A percentile compares a stretch with the other conserved stretches of the same genome.
phyloP scores from a whole-genome alignment of 75 land plant genomes.

The Selaginella tamariscina region DNA sequence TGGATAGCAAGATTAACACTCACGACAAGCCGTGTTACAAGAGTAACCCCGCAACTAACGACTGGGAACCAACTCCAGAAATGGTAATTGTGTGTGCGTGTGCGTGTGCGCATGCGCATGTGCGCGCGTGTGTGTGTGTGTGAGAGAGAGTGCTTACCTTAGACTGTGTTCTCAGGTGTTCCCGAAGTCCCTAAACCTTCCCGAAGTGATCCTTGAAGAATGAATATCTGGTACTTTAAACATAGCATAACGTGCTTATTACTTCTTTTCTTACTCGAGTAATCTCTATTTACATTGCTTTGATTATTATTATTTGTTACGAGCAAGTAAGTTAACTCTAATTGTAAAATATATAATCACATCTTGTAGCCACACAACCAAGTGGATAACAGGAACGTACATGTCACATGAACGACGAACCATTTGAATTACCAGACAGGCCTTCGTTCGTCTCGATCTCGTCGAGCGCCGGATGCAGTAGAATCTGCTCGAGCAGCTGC shows the following conservation, averaged over 20 bases:
- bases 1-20: neutral
- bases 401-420: neutral
- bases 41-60: neutral
- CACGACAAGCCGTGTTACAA: neutral
- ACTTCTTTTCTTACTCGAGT: neutral
- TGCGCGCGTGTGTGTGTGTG: too few species aligned
- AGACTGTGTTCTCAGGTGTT: neutral
- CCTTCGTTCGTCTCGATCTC: neutral
- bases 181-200: neutral
- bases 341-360: neutral
- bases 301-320: too few species aligned
- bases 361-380: neutral
- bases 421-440: neutral
- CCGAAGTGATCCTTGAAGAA: neutral
- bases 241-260: neutral
- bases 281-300: too few species aligned
- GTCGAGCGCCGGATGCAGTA: conserved; percentile 71
- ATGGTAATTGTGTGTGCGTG: neutral
- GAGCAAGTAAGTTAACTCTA: neutral
- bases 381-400: neutral
- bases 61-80: neutral
- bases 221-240: neutral
- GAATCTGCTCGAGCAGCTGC: conserved; percentile 47
- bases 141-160: too few species aligned
- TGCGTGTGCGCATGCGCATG: too few species aligned